Conservation (phyloP, 2,329 filamentous ascomycete species). For the Paraphoma sp. region DNA sequence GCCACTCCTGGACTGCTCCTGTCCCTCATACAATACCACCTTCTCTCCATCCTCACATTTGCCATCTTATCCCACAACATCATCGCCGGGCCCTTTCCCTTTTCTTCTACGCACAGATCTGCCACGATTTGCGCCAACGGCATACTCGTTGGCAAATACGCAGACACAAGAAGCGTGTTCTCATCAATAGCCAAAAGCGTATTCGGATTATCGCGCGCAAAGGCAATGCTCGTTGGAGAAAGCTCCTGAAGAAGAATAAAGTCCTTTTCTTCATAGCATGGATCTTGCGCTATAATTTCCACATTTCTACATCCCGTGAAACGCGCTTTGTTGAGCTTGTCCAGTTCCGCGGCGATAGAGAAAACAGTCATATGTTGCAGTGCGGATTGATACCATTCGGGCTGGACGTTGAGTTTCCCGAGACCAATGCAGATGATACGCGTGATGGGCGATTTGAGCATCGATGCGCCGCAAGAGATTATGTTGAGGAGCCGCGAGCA, state of each 20-base stretch:
- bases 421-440: constrained; percentile 23
- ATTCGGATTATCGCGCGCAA: constrained; percentile 17
- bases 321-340: background rate
- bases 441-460: constrained; percentile 1
- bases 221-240: background rate
- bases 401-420: constrained; percentile 4
- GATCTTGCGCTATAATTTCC: constrained; percentile 23
- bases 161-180: constrained; percentile 18
- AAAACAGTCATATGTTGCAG: constrained; percentile 23
- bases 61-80: constrained; percentile 7
- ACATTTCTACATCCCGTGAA: background rate
- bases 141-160: constrained; percentile 13
- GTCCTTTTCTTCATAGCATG: constrained; percentile 16
- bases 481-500: background rate
- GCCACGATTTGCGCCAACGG: constrained; percentile 26
- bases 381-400: constrained; percentile 5
- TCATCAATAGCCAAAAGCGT: constrained; percentile 22
- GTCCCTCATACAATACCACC: constrained; percentile 3
- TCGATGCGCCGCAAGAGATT: background rate
- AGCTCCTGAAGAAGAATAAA: constrained; percentile 3
- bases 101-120: constrained; percentile 7
- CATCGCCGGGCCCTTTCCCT: constrained; percentile 2
- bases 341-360: constrained; percentile 11
- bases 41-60: background rate
- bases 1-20: background rate